Evolutionary conservation across 2,329 filamentous ascomycete species (phyloP).

Genomic region (Alternaria rosae): DNA sequence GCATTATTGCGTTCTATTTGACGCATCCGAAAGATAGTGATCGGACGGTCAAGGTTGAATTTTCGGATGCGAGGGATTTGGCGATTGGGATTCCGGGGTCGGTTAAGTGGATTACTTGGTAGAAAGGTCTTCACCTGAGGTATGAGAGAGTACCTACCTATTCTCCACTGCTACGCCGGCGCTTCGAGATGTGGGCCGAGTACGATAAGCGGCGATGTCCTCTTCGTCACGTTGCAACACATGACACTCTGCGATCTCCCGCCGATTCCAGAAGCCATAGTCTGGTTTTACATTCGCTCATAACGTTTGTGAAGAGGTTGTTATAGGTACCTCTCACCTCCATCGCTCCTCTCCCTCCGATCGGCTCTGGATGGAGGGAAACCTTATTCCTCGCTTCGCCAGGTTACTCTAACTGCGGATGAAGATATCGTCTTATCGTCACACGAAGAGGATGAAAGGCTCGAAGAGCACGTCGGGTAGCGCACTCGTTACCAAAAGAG

Average conservation of each 20-base stretch:
- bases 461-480: neutral
- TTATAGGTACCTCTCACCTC: neutral
- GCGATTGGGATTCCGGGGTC: conserved; percentile 21
- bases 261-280: neutral
- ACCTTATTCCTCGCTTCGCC: neutral
- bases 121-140: neutral
- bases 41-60: conserved; percentile 26
- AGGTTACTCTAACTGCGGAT: neutral
- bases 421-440: neutral
- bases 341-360: neutral
- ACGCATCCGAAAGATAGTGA: conserved; percentile 25
- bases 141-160: neutral
- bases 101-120: conserved; percentile 16
- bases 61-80: conserved; percentile 28
- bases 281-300: neutral
- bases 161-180: neutral
- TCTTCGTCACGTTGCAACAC: neutral
- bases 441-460: neutral
- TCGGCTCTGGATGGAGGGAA: neutral
- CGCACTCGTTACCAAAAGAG: neutral
- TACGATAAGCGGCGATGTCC: neutral
- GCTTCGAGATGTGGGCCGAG: neutral
- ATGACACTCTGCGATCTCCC: neutral
- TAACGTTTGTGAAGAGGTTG: neutral
- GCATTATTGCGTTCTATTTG: conserved; percentile 31